Evolutionary conservation across 805 yeast species (phyloP).

Genomic region (Candida boidinii): DNA sequence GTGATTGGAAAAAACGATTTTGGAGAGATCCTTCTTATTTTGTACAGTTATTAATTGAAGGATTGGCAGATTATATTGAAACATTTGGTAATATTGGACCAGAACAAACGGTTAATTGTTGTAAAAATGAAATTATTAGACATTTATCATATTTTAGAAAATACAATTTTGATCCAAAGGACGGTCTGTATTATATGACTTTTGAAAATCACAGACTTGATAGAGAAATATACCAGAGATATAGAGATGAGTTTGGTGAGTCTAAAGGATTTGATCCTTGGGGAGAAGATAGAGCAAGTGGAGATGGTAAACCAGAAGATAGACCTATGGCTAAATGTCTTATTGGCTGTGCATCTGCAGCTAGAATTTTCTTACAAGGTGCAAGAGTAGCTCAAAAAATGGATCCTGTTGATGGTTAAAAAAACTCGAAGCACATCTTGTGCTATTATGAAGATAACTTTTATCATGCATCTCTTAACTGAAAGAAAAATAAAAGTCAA

Average conservation of each 20-base stretch:
- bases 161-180: slow-evolving; percentile 46
- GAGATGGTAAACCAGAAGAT: slow-evolving; percentile 19
- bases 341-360: slow-evolving; percentile 61
- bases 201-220: slow-evolving; percentile 51
- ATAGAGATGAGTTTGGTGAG: slow-evolving; percentile 47
- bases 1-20: slow-evolving; percentile 39
- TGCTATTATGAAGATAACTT: background rate
- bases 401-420: slow-evolving; percentile 11
- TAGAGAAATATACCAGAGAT: slow-evolving; percentile 39
- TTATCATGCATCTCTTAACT: no score
- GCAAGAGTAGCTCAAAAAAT: slow-evolving; percentile 43
- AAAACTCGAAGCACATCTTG: background rate
- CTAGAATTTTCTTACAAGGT: slow-evolving; percentile 60
- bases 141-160: slow-evolving; percentile 50
- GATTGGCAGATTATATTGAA: slow-evolving; percentile 55
- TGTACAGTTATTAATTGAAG: slow-evolving; percentile 57
- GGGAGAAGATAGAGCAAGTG: slow-evolving; percentile 42
- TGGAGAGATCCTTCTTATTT: slow-evolving; percentile 61
- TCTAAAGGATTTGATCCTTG: slow-evolving; percentile 40
- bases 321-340: slow-evolving; percentile 31
- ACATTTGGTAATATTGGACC: slow-evolving; percentile 34
- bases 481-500: no score
- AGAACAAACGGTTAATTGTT: slow-evolving; percentile 21
- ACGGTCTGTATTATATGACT: slow-evolving; percentile 50
- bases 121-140: slow-evolving; percentile 36